Evolutionary conservation across 177 flowering plant species (phyloP), one percentile per base, ranked within the genome.

Genomic region (Vitis hybrid): DNA sequence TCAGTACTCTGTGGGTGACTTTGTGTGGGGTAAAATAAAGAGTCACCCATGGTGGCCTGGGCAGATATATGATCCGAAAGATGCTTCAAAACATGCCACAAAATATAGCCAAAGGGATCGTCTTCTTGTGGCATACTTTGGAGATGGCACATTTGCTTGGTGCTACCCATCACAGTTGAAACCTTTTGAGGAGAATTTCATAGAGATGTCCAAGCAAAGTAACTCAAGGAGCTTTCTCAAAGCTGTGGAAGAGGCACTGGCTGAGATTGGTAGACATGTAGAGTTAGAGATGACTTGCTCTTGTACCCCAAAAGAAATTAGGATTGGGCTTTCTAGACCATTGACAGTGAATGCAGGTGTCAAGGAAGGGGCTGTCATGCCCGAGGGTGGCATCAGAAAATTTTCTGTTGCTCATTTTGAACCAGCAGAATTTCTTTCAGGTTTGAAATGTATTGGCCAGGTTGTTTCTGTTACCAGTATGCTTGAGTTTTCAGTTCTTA

Each of bases 1-100:
- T 71, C 76, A 57, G 26, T 88, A 72, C 69, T 54, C 63, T 11
- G 86, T 78, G 7, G 90, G 85, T n/a, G 92, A 86, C 67, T 79
- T 83, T 71, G 87, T 87, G 4, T 88, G 92, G 92, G 87, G 88
- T 26, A 88, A 88, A 69, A 77, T 87, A 62, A 84, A 65, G 78
- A 76, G 73, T 57, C 84, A 85, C 59, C 90, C 86, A 10, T 88
- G 90, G 90, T 88, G 92, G 90, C 90, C 92, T 2, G 88, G 88
- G 3, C 82, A 66, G 78, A 61, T 88, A 12, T 85, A 83, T 71
- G 83, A 82, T 70, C 68, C 84, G 8, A 71, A 76, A 0, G 78
- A 79, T 81, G 90, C 89, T 0, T 86, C 90, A 3, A 88, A 81
- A 0, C 61, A 26, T 61, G 92, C 92, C 0, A 3, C 63, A 63